phyloP scores from a whole-genome alignment of 2,329 filamentous ascomycete genomes.

The Leptodontidium sp. region DNA sequence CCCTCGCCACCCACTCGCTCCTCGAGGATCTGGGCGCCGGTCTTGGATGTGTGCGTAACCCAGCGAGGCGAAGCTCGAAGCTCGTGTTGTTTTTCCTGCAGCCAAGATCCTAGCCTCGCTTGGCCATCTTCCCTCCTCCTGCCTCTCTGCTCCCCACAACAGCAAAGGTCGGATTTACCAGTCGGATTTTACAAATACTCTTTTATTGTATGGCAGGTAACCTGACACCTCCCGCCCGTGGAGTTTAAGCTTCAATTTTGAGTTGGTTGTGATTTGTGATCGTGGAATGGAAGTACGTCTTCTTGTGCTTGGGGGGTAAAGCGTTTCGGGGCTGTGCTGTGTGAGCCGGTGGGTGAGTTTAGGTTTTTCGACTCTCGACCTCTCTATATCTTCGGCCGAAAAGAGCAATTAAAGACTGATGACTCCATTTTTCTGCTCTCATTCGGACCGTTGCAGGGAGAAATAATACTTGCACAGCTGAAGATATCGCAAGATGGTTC shows the following conservation, averaged over 20 bases:
- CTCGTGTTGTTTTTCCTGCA: slow-evolving; percentile 1
- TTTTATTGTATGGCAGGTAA: too few species aligned
- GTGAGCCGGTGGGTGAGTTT: too few species aligned
- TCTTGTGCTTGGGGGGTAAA: background rate
- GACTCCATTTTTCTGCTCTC: too few species aligned
- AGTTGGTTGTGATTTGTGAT: background rate
- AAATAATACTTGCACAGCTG: background rate
- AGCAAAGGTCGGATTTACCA: background rate
- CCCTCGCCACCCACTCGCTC: background rate
- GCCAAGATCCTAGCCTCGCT: slow-evolving; percentile 7
- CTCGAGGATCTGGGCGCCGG: background rate
- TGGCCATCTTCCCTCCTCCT: background rate
- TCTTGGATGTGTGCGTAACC: slow-evolving; percentile 19
- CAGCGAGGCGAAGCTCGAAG: slow-evolving; percentile 7
- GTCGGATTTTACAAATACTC: background rate
- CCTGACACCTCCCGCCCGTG: background rate
- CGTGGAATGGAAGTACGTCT: background rate
- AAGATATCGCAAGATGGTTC: background rate
- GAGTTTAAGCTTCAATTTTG: slow-evolving; percentile 7
- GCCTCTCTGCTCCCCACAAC: background rate
- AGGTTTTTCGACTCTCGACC: too few species aligned
- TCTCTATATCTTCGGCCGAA: too few species aligned
- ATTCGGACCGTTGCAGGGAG: background rate
- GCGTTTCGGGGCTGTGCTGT: background rate
- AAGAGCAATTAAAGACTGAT: too few species aligned